Conservation (phyloP, 2,329 filamentous ascomycete genomes). For the Hyphodiscus sp. region DNA sequence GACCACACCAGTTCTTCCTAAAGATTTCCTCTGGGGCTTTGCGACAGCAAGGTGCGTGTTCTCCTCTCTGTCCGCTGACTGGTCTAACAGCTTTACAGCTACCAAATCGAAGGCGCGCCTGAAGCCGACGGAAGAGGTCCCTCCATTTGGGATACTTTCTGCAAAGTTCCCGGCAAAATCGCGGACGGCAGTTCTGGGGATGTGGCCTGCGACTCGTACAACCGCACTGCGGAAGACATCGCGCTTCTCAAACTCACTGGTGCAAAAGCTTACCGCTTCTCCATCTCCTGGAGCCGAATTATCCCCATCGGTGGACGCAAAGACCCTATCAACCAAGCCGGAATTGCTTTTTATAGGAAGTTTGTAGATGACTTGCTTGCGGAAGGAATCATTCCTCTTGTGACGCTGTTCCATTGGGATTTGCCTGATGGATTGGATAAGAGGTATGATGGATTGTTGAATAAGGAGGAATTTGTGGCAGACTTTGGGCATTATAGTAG, state of each 20-base stretch:
- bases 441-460: conserved; percentile 74
- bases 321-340: conserved; percentile 73
- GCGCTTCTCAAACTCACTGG: conserved; percentile 67
- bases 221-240: conserved; percentile 71
- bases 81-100: conserved; percentile 43
- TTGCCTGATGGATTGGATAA: conserved; percentile 71
- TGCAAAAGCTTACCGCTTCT: conserved; percentile 75
- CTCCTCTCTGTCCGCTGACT: background rate
- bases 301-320: conserved; percentile 79
- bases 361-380: conserved; percentile 72
- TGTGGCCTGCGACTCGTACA: conserved; percentile 81
- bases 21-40: conserved; percentile 73
- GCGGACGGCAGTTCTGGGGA: conserved; percentile 69
- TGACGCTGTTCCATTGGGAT: conserved; percentile 88
- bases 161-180: conserved; percentile 73
- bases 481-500: conserved; percentile 78
- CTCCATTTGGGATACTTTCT: conserved; percentile 90
- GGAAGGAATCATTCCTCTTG: conserved; percentile 71
- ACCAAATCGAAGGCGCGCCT: conserved; percentile 77
- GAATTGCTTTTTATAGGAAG: conserved; percentile 70
- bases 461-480: conserved; percentile 73
- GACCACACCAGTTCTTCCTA: conserved; percentile 46
- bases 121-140: conserved; percentile 71
- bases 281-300: conserved; percentile 76
- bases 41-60: conserved; percentile 63